Base-by-base conservation (phyloP, 2,329 filamentous ascomycete species). In the Metarhizium brunneum region DNA sequence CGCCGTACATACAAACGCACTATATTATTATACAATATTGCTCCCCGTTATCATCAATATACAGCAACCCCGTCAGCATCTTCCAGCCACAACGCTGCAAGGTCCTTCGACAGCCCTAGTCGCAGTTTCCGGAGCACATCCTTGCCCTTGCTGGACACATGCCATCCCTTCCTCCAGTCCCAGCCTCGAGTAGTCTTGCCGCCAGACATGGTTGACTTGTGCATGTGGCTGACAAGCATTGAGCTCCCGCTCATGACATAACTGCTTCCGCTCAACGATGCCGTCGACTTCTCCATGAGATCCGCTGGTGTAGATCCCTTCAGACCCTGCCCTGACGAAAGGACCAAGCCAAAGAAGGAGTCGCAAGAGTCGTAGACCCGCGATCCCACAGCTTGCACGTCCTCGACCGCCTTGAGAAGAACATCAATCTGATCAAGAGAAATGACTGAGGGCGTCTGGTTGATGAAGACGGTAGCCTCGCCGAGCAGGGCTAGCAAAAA, bases 131-230 rank as follows among this genome's bases (percentile, higher is more conserved):
- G 78, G 57, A 96, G 71, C n/a, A 96, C 76, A 59, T 92, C 87
- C 50, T 78, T 77, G 0, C 84, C 87, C 59, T 74, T 83, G 18
- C 80, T 82, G 11, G 76, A 77, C 35, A 80, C 65, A 83, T 75
- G 85, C 87, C 95, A 74, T 85, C 88, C 88, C 69, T 74, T 75
- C 62, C 89, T 76, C 90, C 88, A 92, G 69, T 92, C 86, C 88
- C 87, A 91, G 13, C 83, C 83, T 54, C 87, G 75, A 60, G 81
- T 77, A 6, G 76, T 69, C 54, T 78, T 71, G n/a, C 71, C 72
- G 6, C 80, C 82, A 20, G 76, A 74, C n/a, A 74, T 71, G 52
- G 84, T 76, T 13, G 82, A 85, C 61, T 81, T 81, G 65, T 80
- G 81, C 63, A 84, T 68, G 64, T 83, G 81, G 57, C 77, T 83